These are phyloP conservation scores for Mallotus repandus DNA, from an alignment of 441 rosid genomes.

Conservation along the genomic window DNA sequence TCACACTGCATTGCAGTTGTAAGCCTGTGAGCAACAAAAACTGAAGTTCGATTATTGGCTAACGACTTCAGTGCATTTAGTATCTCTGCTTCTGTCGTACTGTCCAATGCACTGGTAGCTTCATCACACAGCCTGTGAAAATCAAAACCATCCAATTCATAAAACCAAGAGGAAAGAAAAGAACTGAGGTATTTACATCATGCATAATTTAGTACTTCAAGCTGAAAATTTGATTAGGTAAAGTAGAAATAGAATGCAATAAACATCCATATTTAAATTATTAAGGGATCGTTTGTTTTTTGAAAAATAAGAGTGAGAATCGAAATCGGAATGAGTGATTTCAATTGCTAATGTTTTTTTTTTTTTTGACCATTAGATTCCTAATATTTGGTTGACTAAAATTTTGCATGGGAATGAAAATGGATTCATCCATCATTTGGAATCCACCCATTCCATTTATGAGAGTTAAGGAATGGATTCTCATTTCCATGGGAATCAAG, in stretches of 20 bases:
- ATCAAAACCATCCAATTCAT: constrained; percentile 17
- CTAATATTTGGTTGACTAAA: too few species aligned
- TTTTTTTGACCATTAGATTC: too few species aligned
- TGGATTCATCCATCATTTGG: too few species aligned
- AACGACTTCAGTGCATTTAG: constrained; percentile 78
- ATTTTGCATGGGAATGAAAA: too few species aligned
- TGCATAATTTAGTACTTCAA: neutral
- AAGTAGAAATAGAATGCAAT: neutral
- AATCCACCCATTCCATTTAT: too few species aligned
- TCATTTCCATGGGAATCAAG: too few species aligned
- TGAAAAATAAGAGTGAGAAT: too few species aligned
- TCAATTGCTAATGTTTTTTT: too few species aligned
- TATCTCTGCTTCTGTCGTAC: constrained; percentile 99
- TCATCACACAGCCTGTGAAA: constrained; percentile 89
- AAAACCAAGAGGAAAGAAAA: neutral
- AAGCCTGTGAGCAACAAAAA: constrained; percentile 96
- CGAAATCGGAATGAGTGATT: too few species aligned
- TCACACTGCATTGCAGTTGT: constrained; percentile 99
- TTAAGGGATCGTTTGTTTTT: neutral
- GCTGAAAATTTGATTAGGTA: neutral
- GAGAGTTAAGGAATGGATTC: too few species aligned
- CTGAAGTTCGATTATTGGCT: constrained; percentile 80
- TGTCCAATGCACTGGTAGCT: constrained; percentile 98
- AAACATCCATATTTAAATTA: neutral
- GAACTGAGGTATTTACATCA: neutral